Evolutionary conservation across 495 filamentous ascomycete species (phyloP).

Genomic region (Xylaria bambusicola): DNA sequence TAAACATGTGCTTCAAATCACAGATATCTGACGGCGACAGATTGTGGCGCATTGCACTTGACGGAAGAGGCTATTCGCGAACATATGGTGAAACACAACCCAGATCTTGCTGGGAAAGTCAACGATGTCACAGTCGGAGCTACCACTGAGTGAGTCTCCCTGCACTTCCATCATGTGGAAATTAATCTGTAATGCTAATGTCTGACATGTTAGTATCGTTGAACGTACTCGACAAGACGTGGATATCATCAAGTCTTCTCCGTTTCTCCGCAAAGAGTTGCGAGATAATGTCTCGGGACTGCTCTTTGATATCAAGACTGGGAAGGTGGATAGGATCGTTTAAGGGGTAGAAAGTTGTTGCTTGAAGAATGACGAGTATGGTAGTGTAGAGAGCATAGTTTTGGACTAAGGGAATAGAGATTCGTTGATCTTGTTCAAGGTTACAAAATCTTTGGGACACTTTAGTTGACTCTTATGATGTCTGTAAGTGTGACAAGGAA

Average conservation of each 20-base stretch:
- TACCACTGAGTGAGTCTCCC: background rate
- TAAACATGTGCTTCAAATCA: background rate
- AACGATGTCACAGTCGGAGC: background rate
- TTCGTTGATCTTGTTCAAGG: too few species aligned
- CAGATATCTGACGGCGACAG: background rate
- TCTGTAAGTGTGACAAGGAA: too few species aligned
- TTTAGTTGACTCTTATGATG: too few species aligned
- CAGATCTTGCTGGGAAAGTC: background rate
- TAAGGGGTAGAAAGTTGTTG: background rate
- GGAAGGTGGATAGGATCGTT: background rate
- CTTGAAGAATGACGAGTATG: too few species aligned
- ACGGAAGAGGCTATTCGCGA: background rate
- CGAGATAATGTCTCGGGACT: background rate
- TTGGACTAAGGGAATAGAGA: too few species aligned
- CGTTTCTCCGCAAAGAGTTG: slow-evolving; percentile 1
- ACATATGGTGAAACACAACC: background rate
- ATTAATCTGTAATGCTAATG: too few species aligned
- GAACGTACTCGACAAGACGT: background rate
- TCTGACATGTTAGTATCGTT: background rate
- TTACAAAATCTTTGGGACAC: too few species aligned
- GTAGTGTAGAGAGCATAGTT: too few species aligned
- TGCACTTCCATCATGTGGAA: too few species aligned
- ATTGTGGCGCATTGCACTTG: background rate
- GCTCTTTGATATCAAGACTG: slow-evolving; percentile 4
- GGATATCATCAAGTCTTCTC: slow-evolving; percentile 7